Evolutionary conservation across 768 basidiomycete genomes (phyloP).

Genomic region (Exsudoporus frostii): DNA sequence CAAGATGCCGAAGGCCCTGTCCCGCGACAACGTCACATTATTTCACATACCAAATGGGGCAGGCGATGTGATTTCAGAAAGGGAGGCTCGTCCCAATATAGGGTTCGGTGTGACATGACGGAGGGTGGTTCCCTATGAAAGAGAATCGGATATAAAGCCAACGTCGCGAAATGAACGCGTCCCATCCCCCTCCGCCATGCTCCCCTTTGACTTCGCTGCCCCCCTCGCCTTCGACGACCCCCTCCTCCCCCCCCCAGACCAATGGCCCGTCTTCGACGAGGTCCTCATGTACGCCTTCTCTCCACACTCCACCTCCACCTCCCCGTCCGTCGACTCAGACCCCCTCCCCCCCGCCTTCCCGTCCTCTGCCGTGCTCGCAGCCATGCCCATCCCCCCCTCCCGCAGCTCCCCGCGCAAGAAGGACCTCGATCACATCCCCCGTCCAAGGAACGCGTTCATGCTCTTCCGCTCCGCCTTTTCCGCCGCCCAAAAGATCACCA

Average conservation of each 20-base stretch:
- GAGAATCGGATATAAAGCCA: slow-evolving; percentile 24
- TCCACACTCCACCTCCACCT: slow-evolving; percentile 2
- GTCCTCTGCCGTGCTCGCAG: slow-evolving; percentile 20
- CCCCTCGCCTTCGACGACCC: slow-evolving; percentile 2
- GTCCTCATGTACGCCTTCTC: slow-evolving; percentile 6
- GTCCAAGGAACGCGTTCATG: slow-evolving; percentile 46
- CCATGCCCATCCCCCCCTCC: slow-evolving; percentile 31
- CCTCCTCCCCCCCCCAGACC: slow-evolving; percentile 11
- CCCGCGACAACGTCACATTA: not conserved
- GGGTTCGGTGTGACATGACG: slow-evolving; percentile 25
- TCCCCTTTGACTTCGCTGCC: slow-evolving; percentile 9
- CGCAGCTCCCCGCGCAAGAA: slow-evolving; percentile 29
- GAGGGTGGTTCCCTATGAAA: slow-evolving; percentile 10
- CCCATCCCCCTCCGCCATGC: slow-evolving; percentile 12
- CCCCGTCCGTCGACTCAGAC: not conserved
- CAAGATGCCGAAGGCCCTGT: slow-evolving; percentile 15
- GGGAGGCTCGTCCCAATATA: slow-evolving; percentile 13
- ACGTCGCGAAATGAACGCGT: not conserved
- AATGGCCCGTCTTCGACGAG: slow-evolving; percentile 28
- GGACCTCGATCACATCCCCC: slow-evolving; percentile 41
- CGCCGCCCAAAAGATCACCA: slow-evolving; percentile 45
- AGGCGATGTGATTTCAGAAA: slow-evolving; percentile 30
- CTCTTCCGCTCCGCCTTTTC: slow-evolving; percentile 63
- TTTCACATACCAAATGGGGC: slow-evolving; percentile 12
- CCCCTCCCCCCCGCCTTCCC: slow-evolving; percentile 6